phyloP scores from a whole-genome alignment of 1,284 basidiomycete genomes.

The Retiboletus flavoniger region DNA sequence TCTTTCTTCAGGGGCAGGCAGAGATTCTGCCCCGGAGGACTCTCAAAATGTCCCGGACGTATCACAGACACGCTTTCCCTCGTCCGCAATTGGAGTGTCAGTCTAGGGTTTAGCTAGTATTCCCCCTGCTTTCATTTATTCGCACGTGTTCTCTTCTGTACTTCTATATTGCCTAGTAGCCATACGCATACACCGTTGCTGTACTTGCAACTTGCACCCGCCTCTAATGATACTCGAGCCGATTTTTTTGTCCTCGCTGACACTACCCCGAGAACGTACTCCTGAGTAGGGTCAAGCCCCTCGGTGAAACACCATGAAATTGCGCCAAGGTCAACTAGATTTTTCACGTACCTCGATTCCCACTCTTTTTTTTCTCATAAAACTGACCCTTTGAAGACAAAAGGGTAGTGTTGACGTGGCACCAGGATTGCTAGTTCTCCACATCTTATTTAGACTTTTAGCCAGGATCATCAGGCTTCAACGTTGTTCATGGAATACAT shows the following conservation, averaged over 20 bases:
- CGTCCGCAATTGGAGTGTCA: conserved; percentile 24
- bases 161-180: conserved; percentile 27
- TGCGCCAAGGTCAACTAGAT: conserved; percentile 2
- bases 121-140: conserved; percentile 20
- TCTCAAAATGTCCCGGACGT: conserved; percentile 23
- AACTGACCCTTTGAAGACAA: conserved; percentile 1
- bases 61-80: conserved; percentile 24
- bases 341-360: conserved; percentile 19
- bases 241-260: neutral
- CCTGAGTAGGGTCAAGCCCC: conserved; percentile 12
- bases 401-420: conserved; percentile 21
- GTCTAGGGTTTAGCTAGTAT: conserved; percentile 13
- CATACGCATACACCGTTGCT: conserved; percentile 21
- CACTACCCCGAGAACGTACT: neutral
- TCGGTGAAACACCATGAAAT: conserved; percentile 6
- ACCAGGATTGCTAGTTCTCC: neutral
- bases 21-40: conserved; percentile 29
- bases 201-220: conserved; percentile 20
- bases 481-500: conserved; percentile 9
- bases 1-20: conserved; percentile 30
- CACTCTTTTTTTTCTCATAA: conserved; percentile 4
- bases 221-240: conserved; percentile 21
- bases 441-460: conserved; percentile 31
- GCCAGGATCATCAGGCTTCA: conserved; percentile 22
- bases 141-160: conserved; percentile 23